Evolutionary conservation across 805 yeast species (phyloP).

Genomic region (Debaryomyces hansenii): DNA sequence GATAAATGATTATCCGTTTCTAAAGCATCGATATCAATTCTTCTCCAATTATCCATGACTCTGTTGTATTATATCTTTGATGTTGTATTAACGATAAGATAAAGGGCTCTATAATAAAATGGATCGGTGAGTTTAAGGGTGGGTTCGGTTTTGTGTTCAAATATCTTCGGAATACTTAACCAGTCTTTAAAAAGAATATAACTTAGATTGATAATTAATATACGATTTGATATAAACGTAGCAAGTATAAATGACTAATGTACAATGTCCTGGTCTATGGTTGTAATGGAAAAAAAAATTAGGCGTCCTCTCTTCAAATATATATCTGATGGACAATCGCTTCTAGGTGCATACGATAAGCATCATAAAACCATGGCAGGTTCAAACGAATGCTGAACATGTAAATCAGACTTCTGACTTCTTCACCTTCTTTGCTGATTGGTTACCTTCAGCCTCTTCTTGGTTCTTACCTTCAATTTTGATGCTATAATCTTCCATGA

Average conservation of each 20-base stretch:
- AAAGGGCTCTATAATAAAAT: background rate
- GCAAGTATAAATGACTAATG: no score
- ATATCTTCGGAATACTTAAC: background rate
- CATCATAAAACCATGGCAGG: no score
- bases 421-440: constrained; percentile 3
- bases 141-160: background rate
- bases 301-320: no score
- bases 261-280: no score
- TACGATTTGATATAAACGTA: no score
- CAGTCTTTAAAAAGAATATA: no score
- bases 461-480: constrained; percentile 4
- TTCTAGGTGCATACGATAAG: no score
- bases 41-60: constrained; percentile 79
- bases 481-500: constrained; percentile 39
- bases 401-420: background rate
- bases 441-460: constrained; percentile 1
- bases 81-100: no score
- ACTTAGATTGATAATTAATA: no score
- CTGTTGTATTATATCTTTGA: background rate
- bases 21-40: constrained; percentile 88
- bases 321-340: no score
- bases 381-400: no score
- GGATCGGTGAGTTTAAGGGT: background rate
- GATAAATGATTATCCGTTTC: constrained; percentile 78
- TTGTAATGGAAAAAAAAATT: no score